phyloP scores from a whole-genome alignment of 345 rosid species.

The Populus davidiana region DNA sequence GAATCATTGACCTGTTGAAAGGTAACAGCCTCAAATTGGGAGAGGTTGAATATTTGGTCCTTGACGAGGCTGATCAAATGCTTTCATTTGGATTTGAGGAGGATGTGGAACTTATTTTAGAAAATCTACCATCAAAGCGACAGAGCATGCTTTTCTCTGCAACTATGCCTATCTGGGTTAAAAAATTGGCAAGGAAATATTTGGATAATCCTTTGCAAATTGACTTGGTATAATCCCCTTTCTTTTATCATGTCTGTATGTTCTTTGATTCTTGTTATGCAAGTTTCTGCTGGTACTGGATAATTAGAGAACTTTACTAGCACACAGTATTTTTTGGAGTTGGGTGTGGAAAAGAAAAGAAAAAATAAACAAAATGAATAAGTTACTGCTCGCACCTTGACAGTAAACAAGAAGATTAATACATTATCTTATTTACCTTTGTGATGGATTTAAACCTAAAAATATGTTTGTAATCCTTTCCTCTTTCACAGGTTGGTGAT shows the following conservation, averaged over 20 bases:
- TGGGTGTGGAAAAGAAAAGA: not conserved
- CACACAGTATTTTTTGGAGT: not conserved
- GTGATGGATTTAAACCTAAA: not conserved
- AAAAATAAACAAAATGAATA: not conserved
- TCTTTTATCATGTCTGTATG: not conserved
- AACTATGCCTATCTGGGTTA: constrained; percentile 97
- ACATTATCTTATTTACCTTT: not conserved
- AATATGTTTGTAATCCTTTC: constrained; percentile 4
- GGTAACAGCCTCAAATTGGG: constrained; percentile 75
- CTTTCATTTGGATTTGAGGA: constrained; percentile 98
- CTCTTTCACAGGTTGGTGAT: constrained; percentile 73
- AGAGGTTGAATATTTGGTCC: constrained; percentile 88
- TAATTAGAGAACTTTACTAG: not conserved
- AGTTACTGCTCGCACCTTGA: not conserved
- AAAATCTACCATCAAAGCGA: constrained; percentile 74
- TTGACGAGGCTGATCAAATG: constrained; percentile 99
- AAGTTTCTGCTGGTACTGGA: not conserved
- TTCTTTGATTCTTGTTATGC: not conserved
- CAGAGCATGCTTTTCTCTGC: constrained; percentile 99
- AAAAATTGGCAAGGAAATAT: constrained; percentile 85
- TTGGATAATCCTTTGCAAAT: constrained; percentile 83
- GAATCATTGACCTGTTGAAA: constrained; percentile 78
- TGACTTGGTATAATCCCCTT: constrained; percentile 60
- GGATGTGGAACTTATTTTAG: constrained; percentile 81
- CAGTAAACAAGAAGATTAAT: not conserved